These are phyloP conservation scores for Dioszegia aurantiaca DNA, from an alignment of 768 basidiomycete species.

Conservation along the genomic window DNA sequence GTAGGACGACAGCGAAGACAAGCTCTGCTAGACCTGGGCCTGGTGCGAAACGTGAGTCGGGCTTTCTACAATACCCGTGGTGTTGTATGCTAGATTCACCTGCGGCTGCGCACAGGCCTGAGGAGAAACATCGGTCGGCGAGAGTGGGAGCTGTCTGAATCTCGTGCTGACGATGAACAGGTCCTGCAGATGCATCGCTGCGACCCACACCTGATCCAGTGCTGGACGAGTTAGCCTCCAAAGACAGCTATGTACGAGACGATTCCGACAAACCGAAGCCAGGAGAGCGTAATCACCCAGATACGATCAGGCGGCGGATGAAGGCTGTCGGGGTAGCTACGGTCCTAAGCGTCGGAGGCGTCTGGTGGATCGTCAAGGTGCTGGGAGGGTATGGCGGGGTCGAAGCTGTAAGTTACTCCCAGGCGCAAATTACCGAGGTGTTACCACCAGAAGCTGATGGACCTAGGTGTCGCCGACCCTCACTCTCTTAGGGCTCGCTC, in stretches of 20 bases:
- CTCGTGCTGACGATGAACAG: too few species aligned
- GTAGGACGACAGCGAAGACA: too few species aligned
- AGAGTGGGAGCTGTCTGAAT: too few species aligned
- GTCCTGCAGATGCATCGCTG: slow-evolving; percentile 45
- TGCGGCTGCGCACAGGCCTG: too few species aligned
- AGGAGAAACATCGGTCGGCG: too few species aligned
- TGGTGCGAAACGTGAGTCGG: too few species aligned
- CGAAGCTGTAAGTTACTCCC: slow-evolving; percentile 28
- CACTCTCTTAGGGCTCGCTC: slow-evolving; percentile 8
- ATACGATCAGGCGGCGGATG: slow-evolving; percentile 76
- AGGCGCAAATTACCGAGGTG: too few species aligned
- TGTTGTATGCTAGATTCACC: too few species aligned
- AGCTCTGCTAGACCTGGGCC: too few species aligned
- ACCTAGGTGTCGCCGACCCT: slow-evolving; percentile 21
- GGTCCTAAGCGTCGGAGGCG: slow-evolving; percentile 58
- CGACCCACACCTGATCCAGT: background rate
- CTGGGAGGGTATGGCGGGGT: slow-evolving; percentile 19
- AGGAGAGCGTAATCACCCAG: slow-evolving; percentile 67
- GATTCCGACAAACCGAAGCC: slow-evolving; percentile 47
- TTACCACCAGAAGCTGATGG: slow-evolving; percentile 1
- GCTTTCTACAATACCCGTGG: too few species aligned
- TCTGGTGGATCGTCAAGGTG: slow-evolving; percentile 53
- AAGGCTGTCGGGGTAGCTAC: slow-evolving; percentile 67
- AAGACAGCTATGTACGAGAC: slow-evolving; percentile 40
- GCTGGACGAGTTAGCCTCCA: too few species aligned